Evolutionary conservation across 441 rosid species (phyloP).

Genomic region (Adansonia madagascariensis): DNA sequence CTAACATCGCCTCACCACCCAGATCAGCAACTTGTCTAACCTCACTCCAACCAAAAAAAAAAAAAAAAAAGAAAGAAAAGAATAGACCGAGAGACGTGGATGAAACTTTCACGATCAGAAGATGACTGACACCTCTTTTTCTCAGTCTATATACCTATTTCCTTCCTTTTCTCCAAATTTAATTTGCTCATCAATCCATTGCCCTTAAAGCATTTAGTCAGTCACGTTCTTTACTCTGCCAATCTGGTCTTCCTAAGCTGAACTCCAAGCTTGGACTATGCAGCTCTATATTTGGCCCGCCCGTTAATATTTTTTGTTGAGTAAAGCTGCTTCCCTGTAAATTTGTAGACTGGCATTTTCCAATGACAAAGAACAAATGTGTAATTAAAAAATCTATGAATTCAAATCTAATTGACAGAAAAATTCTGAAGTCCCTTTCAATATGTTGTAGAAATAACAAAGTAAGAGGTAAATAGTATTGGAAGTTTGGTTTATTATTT

Average conservation of each 20-base stretch:
- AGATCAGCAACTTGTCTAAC: constrained; percentile 15
- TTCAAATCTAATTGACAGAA: background rate
- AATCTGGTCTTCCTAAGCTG: constrained; percentile 47
- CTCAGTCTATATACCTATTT: background rate
- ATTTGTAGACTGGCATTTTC: background rate
- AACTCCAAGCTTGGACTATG: constrained; percentile 50
- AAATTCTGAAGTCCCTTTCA: background rate
- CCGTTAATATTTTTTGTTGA: constrained; percentile 11
- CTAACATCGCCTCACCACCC: constrained; percentile 14
- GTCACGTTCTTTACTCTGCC: constrained; percentile 36
- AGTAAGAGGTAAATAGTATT: background rate
- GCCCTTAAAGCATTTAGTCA: constrained; percentile 6
- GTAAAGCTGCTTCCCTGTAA: constrained; percentile 37
- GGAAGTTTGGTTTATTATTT: background rate
- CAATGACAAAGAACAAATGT: background rate
- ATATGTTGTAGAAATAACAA: background rate
- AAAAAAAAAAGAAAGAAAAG: background rate
- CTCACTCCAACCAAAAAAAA: background rate
- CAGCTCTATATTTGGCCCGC: background rate
- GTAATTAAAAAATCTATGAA: background rate
- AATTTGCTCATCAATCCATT: background rate
- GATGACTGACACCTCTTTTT: background rate
- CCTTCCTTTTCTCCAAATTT: background rate
- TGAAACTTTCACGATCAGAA: background rate
- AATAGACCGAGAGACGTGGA: background rate